Conservation (phyloP, 768 basidiomycete genomes). For the Suillus fuscotomentosus region DNA sequence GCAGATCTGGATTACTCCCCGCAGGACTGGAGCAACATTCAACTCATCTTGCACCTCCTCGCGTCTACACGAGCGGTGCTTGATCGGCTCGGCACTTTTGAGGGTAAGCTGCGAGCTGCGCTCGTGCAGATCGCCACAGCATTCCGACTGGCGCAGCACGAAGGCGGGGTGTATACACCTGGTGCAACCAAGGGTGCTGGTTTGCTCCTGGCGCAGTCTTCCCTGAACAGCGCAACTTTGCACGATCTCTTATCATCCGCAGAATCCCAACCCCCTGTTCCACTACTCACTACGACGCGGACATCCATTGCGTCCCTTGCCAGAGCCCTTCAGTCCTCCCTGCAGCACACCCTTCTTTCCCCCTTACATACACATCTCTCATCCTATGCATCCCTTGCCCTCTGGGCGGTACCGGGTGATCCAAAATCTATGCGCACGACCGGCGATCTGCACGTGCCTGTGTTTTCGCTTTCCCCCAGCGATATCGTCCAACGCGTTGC, state of each 20-base stretch:
- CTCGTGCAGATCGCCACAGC: slow-evolving; percentile 58
- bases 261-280: slow-evolving; percentile 28
- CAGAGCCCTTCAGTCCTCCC: slow-evolving; percentile 67
- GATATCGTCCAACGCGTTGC: slow-evolving; percentile 86
- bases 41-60: slow-evolving; percentile 77
- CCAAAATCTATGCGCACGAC: slow-evolving; percentile 39
- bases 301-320: slow-evolving; percentile 63
- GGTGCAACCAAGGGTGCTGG: slow-evolving; percentile 65
- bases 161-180: slow-evolving; percentile 52
- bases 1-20: slow-evolving; percentile 83
- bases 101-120: slow-evolving; percentile 60
- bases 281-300: slow-evolving; percentile 53
- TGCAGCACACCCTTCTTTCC: slow-evolving; percentile 82
- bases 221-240: slow-evolving; percentile 77
- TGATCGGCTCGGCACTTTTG: slow-evolving; percentile 68
- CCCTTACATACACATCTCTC: slow-evolving; percentile 76
- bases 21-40: slow-evolving; percentile 88
- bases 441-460: slow-evolving; percentile 63
- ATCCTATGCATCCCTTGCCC: slow-evolving; percentile 62
- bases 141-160: slow-evolving; percentile 55
- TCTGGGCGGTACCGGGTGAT: slow-evolving; percentile 62
- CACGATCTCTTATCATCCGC: slow-evolving; percentile 52
- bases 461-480: slow-evolving; percentile 90
- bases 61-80: slow-evolving; percentile 74
- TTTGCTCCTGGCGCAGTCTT: slow-evolving; percentile 77